Conservation (phyloP, 1,139 yeast genomes). For the Sugiyamaella japonica region DNA sequence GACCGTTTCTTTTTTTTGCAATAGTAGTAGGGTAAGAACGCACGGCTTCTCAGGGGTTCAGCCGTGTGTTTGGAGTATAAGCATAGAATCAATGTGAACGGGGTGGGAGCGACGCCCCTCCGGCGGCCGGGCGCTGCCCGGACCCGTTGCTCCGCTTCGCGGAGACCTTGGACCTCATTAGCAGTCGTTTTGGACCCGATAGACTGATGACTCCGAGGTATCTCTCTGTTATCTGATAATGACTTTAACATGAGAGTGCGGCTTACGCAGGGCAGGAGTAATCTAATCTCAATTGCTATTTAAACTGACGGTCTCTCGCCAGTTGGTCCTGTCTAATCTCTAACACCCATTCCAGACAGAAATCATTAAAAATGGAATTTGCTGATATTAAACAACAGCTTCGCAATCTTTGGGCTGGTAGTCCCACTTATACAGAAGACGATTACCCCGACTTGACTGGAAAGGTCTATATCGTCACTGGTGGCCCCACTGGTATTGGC, state of each 20-base stretch:
- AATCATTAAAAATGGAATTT: constrained; percentile 10
- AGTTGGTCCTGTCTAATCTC: not conserved
- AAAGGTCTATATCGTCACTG: constrained; percentile 48
- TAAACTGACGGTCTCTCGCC: not conserved
- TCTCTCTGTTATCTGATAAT: no score
- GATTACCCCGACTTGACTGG: constrained; percentile 50
- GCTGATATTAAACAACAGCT: constrained; percentile 17
- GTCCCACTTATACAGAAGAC: constrained; percentile 40
- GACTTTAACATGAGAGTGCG: no score
- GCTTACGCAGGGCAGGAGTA: no score
- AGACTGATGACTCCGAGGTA: no score
- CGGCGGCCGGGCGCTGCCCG: no score
- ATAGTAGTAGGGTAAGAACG: not conserved
- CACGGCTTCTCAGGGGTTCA: not conserved
- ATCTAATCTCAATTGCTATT: not conserved
- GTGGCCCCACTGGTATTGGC: constrained; percentile 52
- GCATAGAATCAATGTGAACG: no score
- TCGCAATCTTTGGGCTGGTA: constrained; percentile 17
- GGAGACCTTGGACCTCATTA: no score
- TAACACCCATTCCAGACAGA: not conserved
- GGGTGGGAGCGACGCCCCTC: no score
- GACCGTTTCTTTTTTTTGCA: constrained; percentile 3
- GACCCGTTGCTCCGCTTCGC: no score
- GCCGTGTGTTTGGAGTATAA: no score
- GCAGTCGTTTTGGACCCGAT: no score